Base-by-base conservation (phyloP, 176 grass and related monocot species). In the Oryza coarctata region DNA sequence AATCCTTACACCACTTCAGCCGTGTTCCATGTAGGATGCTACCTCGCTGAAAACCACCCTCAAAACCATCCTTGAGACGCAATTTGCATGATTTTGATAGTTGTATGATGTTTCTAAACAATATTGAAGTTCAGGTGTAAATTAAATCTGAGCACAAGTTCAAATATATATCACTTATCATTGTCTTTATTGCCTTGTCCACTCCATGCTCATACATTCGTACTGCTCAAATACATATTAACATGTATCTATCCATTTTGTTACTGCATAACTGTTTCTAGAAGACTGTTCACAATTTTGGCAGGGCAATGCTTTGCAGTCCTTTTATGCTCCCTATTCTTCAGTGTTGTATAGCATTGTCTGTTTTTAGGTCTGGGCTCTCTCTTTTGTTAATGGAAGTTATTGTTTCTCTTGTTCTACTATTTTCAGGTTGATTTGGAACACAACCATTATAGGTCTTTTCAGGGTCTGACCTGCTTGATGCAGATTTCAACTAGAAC, bases 401-500 rank as follows among this genome's bases (percentile, higher is more conserved):
- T 36, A 77, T 20, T 55, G 69, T 83, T 67, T 25, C 75, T 67
- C 71, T 69, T n/a, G 15, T 70, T 25, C 75, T 77, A 18, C 20
- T 40, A 43, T 80, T 71, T 75, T 76, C 90, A 98, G 95, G 90
- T 98, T 40, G 92, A 98, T 89, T 86, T 98, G 84, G 95, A 98
- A 76, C 95, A 98, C 95, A 98, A 98, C 61, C 95, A 98, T 33
- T 94, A 98, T 83, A 80, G 92, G 14, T 84, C 95, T 55, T 98
- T 98, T 91, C 95, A 94, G 84, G 95, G 95, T 35, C 62, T 98
- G 71, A 98, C 92, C 35, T 98, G 92, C 84, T 84, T 98, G 86
- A 98, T 98, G 95, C 92, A 98, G 90, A 93, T 98, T 67, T 98
- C 92, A 75, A 98, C 95, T 73, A 94, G 95, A 89, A 93, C 81